Conservation (phyloP, 495 filamentous ascomycete species). For the Pyrenula massariospora region DNA sequence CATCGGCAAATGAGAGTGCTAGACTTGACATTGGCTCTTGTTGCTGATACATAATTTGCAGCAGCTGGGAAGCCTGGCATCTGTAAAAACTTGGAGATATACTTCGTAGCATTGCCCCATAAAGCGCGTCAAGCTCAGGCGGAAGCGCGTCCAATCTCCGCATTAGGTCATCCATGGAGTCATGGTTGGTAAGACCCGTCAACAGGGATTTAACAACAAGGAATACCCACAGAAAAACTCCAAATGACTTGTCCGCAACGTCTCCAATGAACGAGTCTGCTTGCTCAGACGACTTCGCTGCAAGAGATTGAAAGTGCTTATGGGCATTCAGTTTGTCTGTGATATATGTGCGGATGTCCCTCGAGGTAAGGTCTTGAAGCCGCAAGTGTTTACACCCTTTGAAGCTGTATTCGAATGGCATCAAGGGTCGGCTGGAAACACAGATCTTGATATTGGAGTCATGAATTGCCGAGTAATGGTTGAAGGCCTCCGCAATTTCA, state of each 20-base stretch:
- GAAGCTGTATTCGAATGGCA: conserved; percentile 29
- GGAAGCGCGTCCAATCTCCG: conserved; percentile 14
- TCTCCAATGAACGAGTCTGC: conserved; percentile 3
- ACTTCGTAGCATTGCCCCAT: not conserved
- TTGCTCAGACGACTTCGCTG: not conserved
- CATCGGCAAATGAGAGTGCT: not conserved
- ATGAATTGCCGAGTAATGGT: conserved; percentile 3
- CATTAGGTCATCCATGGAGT: conserved; percentile 11
- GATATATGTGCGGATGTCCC: conserved; percentile 19
- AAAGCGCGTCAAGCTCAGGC: conserved; percentile 8
- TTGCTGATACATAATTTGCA: not conserved
- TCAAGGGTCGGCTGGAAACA: conserved; percentile 37
- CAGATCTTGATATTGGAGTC: conserved; percentile 30
- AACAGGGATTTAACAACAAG: conserved; percentile 18
- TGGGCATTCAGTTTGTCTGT: conserved; percentile 12
- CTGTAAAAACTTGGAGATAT: not conserved
- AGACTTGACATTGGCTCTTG: not conserved
- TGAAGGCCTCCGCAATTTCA: conserved; percentile 12
- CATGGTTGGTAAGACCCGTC: conserved; percentile 17
- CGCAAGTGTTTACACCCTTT: conserved; percentile 4
- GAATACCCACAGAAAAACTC: conserved; percentile 31
- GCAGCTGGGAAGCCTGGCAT: not conserved
- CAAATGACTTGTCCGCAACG: conserved; percentile 13
- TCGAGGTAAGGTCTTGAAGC: conserved; percentile 19
- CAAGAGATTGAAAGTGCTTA: not conserved